Percentiles rank a stretch among this genome's conserved stretches.
Conservation (phyloP, 306 rosid genomes). For the Mimosa pudica region DNA sequence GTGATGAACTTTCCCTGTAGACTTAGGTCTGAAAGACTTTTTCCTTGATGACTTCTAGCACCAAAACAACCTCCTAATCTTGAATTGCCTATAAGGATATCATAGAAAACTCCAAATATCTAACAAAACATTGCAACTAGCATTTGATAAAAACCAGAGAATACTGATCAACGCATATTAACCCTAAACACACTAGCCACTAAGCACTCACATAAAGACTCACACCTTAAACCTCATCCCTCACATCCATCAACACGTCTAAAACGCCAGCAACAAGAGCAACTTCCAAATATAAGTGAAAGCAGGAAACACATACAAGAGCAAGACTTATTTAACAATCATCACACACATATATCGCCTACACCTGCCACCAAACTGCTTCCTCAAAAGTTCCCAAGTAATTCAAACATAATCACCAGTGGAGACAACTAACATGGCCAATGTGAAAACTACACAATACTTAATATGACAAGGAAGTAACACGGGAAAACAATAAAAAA, state of each 20-base stretch:
- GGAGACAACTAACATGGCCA: not conserved
- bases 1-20: not conserved
- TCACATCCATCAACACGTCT: slow-evolving; percentile 1
- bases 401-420: not conserved
- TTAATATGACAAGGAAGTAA: not conserved
- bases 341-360: not conserved
- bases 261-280: not conserved
- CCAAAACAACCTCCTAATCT: not conserved
- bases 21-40: not conserved
- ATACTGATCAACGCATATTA: not conserved
- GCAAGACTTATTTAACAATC: not conserved
- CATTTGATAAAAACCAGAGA: not conserved
- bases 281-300: not conserved
- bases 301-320: not conserved
- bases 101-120: not conserved
- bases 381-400: slow-evolving; percentile 9
- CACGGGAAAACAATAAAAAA: not conserved
- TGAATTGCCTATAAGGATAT: not conserved
- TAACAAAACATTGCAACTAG: not conserved
- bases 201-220: not conserved
- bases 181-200: not conserved
- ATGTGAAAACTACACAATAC: not conserved
- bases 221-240: not conserved
- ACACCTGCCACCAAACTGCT: not conserved
- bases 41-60: not conserved